Evolutionary conservation across 345 rosid genomes (phyloP), one percentile per base, ranked within the genome.

Genomic region (Gossypium sturtianum): DNA sequence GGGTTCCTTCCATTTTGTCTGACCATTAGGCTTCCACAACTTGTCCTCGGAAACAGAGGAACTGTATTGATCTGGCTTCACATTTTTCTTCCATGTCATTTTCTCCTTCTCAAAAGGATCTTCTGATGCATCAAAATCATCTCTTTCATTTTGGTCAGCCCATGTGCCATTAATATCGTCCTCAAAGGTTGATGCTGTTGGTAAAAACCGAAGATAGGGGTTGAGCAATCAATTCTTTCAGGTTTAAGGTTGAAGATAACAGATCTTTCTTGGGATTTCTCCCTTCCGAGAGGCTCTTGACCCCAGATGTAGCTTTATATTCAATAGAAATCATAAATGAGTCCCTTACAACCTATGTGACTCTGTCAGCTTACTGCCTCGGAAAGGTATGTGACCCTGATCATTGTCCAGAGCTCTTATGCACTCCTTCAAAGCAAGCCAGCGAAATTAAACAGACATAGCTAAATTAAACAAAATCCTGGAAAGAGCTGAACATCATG

Each of bases 381-480:
- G 88, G 83, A 95, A 95, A 80, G 98, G 98, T 83, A 95, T 95
- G 81, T 93, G 99, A 76, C 94, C 94, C 86, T 93, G 97, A 81
- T 95, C 98, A 86, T 91, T 95, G 86, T 95, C 99, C 74, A 95
- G 98, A 78, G 99, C 99, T 86, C 99, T 89, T 22, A 95, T 95
- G 80, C 99, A 95, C 76, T 95, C 99, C 87, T 95, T 95, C 61
- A 95, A 75, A 48, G 99, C 99, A 63, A 95, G 97, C 74, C 93
- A 85, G 82, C 99, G 93, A 34, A 34, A 5, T 34, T 34, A 5
- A 34, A 34, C 57, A 61, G 47, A 70, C 65, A 76, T 19, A 45
- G 41, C 76, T 77, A 51, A 44, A 65, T 71, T 64, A 80, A 74
- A 22, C 56, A 63, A 19, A 34, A 34, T 34, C 41, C 41, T 34